Conservation (phyloP, 1,139 yeast species). For the Geotrichum macrosporum region DNA sequence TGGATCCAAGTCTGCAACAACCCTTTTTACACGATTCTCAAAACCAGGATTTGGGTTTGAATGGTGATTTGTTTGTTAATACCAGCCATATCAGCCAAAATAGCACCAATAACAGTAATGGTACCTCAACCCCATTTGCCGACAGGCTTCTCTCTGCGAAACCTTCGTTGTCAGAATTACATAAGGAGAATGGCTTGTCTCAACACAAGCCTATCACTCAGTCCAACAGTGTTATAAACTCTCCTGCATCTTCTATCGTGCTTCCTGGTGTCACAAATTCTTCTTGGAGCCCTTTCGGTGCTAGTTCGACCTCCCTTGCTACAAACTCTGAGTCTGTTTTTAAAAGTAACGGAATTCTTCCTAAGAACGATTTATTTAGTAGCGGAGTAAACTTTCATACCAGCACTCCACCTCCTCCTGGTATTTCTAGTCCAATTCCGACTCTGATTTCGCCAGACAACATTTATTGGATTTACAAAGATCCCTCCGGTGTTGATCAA, state of each 20-base stretch:
- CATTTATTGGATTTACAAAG: conserved; percentile 68
- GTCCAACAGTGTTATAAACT: conserved; percentile 2
- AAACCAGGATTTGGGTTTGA: conserved; percentile 3
- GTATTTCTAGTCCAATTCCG: conserved; percentile 25
- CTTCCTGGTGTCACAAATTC: conserved; percentile 16
- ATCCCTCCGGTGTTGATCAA: conserved; percentile 64
- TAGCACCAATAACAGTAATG: conserved; percentile 6
- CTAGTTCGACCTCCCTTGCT: conserved; percentile 13
- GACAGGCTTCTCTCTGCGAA: conserved; percentile 19
- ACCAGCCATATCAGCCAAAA: conserved; percentile 11
- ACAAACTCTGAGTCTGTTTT: conserved; percentile 15
- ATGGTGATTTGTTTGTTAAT: conserved; percentile 1
- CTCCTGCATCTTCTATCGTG: conserved; percentile 15
- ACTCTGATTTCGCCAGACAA: conserved; percentile 38
- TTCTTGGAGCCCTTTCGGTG: conserved; percentile 22
- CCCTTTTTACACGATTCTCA: conserved; percentile 9
- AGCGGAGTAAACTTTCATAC: conserved; percentile 18
- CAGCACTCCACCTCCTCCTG: conserved; percentile 32
- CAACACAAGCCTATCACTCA: conserved; percentile 13
- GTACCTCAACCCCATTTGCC: conserved; percentile 16
- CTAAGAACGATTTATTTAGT: conserved; percentile 15
- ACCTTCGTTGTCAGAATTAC: conserved; percentile 17
- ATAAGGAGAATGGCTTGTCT: conserved; percentile 14
- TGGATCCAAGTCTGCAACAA: conserved; percentile 15
- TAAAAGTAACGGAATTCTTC: conserved; percentile 14